Evolutionary conservation across 306 rosid species (phyloP).

Genomic region (apple (Malus domestica)): DNA sequence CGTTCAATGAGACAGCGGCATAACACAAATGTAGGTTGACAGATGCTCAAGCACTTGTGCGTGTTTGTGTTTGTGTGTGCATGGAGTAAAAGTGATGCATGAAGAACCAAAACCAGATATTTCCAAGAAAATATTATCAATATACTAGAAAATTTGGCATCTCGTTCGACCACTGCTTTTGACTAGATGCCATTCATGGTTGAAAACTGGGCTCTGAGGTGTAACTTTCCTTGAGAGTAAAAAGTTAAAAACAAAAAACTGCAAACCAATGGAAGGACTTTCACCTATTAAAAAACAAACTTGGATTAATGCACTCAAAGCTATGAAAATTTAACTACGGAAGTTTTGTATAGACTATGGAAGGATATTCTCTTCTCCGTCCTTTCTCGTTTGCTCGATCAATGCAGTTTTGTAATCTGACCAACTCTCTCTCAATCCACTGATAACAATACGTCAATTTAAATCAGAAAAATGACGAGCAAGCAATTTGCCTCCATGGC

Average conservation of each 20-base stretch:
- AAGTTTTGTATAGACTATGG: not conserved
- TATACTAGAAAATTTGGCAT: no score
- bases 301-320: not conserved
- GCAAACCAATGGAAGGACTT: not conserved
- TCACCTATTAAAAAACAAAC: not conserved
- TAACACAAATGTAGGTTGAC: not conserved
- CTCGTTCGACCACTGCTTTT: no score
- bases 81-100: not conserved
- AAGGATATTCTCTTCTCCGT: constrained; percentile 45
- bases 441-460: not conserved
- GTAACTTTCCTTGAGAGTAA: not conserved
- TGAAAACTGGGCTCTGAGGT: no score
- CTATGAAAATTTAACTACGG: not conserved
- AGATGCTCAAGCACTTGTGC: not conserved
- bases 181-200: no score
- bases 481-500: not conserved
- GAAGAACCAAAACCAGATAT: no score
- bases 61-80: not conserved
- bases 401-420: constrained; percentile 23
- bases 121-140: no score
- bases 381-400: constrained; percentile 38
- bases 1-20: not conserved
- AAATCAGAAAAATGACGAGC: not conserved
- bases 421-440: constrained; percentile 37
- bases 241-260: not conserved